A percentile compares a stretch with the other conserved stretches of the same genome.
phyloP scores from a whole-genome alignment of 2,329 filamentous ascomycete species.

The Pseudogymnoascus destructans region DNA sequence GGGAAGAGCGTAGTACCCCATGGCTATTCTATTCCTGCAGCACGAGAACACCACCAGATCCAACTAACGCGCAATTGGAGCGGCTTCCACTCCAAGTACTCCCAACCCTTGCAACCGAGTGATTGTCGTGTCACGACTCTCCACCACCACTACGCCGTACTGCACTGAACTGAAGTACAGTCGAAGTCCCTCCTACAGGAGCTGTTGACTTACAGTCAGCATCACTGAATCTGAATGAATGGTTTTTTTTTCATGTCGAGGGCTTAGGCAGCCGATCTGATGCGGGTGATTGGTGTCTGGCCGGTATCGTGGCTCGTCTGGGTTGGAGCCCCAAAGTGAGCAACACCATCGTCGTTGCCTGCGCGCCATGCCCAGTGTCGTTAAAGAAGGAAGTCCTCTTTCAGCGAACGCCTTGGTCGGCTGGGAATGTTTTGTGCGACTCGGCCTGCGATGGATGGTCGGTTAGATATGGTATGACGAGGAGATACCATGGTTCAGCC shows the following conservation, averaged over 20 bases:
- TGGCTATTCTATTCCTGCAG: neutral
- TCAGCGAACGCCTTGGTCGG: neutral
- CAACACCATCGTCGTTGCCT: neutral
- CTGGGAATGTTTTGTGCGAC: neutral
- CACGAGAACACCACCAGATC: constrained; percentile 6
- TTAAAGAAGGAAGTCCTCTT: neutral
- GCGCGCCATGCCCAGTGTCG: neutral
- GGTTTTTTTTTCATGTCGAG: too few relatives aligned
- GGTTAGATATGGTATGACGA: neutral
- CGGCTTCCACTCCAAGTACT: neutral
- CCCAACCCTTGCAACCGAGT: neutral
- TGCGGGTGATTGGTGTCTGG: neutral
- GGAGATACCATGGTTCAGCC: neutral
- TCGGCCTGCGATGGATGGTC: neutral
- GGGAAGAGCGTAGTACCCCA: neutral
- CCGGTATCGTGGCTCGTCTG: neutral
- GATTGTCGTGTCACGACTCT: neutral
- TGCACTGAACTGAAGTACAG: neutral
- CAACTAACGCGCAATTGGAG: constrained; percentile 1
- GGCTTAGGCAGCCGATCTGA: neutral
- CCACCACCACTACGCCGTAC: neutral
- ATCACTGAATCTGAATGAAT: too few relatives aligned
- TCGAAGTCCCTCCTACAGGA: neutral
- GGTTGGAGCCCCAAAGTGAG: neutral
- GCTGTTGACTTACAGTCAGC: neutral